These are phyloP conservation scores for Leucogyrophana mollusca DNA, from an alignment of 768 basidiomycete genomes.

Conservation along the genomic window DNA sequence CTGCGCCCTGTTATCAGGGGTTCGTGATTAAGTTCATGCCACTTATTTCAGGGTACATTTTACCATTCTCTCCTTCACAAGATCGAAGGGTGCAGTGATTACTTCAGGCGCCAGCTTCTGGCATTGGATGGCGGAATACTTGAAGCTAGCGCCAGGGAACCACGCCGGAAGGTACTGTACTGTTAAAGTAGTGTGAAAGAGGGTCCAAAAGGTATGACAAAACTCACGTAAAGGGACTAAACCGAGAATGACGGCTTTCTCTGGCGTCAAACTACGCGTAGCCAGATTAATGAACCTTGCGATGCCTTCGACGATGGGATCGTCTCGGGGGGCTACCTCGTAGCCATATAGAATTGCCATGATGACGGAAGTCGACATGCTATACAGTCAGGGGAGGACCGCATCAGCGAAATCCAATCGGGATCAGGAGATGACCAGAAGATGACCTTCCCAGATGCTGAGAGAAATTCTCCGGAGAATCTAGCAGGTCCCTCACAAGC, in stretches of 20 bases:
- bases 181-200: background rate
- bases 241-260: background rate
- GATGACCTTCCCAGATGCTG: too few species aligned
- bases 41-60: constrained; percentile 2
- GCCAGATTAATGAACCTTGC: constrained; percentile 11
- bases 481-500: constrained; percentile 7
- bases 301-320: constrained; percentile 29
- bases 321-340: constrained; percentile 27
- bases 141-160: constrained; percentile 37
- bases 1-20: constrained; percentile 12
- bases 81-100: constrained; percentile 27
- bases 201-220: background rate
- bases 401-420: too few species aligned
- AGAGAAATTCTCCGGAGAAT: constrained; percentile 7
- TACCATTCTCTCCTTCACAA: constrained; percentile 27
- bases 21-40: constrained; percentile 12
- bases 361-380: constrained; percentile 29
- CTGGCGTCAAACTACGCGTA: background rate
- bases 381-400: too few species aligned
- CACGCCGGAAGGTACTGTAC: constrained; percentile 20
- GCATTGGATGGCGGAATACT: constrained; percentile 21
- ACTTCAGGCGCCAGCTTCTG: constrained; percentile 16
- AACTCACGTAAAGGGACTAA: constrained; percentile 5
- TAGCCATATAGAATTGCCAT: constrained; percentile 37
- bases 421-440: too few species aligned